Conservation (phyloP, 441 rosid genomes). For the Caryocar brasiliense region DNA sequence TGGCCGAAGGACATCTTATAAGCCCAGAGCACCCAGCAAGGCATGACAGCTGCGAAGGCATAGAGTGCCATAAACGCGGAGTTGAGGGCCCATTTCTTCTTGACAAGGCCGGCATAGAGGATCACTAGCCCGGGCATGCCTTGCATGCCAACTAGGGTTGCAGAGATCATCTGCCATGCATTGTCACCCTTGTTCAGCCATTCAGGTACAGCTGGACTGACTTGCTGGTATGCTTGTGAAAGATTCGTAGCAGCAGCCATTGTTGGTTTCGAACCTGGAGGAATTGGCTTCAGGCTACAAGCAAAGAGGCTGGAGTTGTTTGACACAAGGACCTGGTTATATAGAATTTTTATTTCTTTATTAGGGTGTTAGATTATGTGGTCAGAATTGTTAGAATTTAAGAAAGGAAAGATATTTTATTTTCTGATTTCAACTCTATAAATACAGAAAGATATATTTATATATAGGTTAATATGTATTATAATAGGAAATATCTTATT, state of each 20-base stretch:
- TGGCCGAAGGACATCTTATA: conserved; percentile 13
- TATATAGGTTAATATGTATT: too few relatives aligned
- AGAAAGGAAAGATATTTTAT: too few relatives aligned
- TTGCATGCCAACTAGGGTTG: conserved; percentile 52
- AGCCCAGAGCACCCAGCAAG: conserved; percentile 11
- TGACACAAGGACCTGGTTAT: background rate
- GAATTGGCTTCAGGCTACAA: background rate
- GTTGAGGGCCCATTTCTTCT: conserved; percentile 59
- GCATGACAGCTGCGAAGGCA: conserved; percentile 40
- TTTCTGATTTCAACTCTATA: too few relatives aligned
- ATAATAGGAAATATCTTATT: too few relatives aligned
- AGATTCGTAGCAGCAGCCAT: background rate
- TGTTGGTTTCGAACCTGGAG: background rate
- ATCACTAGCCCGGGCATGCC: conserved; percentile 56
- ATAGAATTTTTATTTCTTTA: background rate
- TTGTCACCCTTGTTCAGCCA: conserved; percentile 65
- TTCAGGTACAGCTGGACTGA: conserved; percentile 30
- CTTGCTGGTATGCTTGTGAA: conserved; percentile 40
- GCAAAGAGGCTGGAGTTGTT: too few relatives aligned
- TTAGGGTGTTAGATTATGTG: too few relatives aligned
- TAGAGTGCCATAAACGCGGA: conserved; percentile 66
- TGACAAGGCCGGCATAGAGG: conserved; percentile 56
- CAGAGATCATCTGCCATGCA: conserved; percentile 56
- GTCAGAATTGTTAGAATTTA: too few relatives aligned
- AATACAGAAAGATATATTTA: too few relatives aligned